Evolutionary conservation across 352 stramenopile species (phyloP).

Genomic region (Globisporangium recalcitrans): DNA sequence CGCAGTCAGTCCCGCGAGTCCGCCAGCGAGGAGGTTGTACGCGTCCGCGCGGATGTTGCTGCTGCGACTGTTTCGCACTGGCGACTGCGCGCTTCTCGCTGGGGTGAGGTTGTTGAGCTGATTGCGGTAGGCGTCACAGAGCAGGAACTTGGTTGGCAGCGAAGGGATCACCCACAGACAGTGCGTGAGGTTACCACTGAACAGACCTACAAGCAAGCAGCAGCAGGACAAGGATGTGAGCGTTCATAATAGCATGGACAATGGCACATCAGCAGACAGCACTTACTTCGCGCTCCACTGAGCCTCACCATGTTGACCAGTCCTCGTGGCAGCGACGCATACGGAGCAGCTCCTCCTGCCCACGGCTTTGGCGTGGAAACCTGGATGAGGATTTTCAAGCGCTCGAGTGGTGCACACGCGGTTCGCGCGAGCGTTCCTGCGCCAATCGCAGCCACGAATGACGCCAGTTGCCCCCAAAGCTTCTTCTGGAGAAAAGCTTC

Average conservation of each 20-base stretch:
- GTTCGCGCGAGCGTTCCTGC: slow-evolving; percentile 61
- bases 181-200: slow-evolving; percentile 75
- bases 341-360: slow-evolving; percentile 22
- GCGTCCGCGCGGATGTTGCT: slow-evolving; percentile 32
- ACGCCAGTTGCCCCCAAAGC: slow-evolving; percentile 36
- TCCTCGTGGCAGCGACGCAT: slow-evolving; percentile 42
- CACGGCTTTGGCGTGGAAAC: slow-evolving; percentile 24
- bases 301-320: slow-evolving; percentile 71
- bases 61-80: not conserved
- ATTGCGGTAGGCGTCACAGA: slow-evolving; percentile 66
- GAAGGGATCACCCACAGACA: slow-evolving; percentile 81
- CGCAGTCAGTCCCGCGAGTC: slow-evolving; percentile 59
- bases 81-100: not conserved
- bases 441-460: slow-evolving; percentile 56
- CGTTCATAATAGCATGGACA: not conserved
- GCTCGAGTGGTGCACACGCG: slow-evolving; percentile 65
- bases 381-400: slow-evolving; percentile 83
- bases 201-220: slow-evolving; percentile 34
- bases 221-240: not conserved
- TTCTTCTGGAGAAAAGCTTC: slow-evolving; percentile 17
- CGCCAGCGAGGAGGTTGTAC: slow-evolving; percentile 57
- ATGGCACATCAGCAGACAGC: not conserved
- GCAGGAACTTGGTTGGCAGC: slow-evolving; percentile 71
- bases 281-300: slow-evolving; percentile 40
- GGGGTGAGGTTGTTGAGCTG: slow-evolving; percentile 34